These are phyloP conservation scores for Cordyceps fumosorosea DNA, from an alignment of 2,329 filamentous ascomycete species.

Conservation along the genomic window DNA sequence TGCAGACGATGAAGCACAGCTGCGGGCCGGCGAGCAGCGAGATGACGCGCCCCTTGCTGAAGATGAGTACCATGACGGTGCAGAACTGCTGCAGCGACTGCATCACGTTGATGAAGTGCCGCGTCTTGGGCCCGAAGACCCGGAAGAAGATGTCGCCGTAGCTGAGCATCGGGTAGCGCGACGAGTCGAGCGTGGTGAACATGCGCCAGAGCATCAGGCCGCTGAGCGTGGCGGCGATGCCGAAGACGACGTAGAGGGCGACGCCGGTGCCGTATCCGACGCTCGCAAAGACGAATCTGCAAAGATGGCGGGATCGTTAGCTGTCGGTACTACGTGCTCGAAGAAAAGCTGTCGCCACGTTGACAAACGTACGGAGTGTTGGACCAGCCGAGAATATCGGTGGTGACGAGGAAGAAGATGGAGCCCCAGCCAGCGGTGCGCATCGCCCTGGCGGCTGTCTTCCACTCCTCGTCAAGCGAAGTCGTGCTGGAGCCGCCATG, in stretches of 20 bases:
- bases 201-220: slow-evolving; percentile 38
- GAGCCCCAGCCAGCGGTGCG: slow-evolving; percentile 40
- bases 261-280: slow-evolving; percentile 38
- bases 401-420: slow-evolving; percentile 43
- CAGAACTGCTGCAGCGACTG: slow-evolving; percentile 43
- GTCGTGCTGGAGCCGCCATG: slow-evolving; percentile 10
- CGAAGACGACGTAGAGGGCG: slow-evolving; percentile 37
- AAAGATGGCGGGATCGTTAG: background rate
- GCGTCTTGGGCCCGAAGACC: slow-evolving; percentile 35
- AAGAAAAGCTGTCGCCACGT: background rate
- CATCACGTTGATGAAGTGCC: slow-evolving; percentile 39
- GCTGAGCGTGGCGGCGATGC: slow-evolving; percentile 30
- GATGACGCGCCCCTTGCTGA: slow-evolving; percentile 47
- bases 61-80: slow-evolving; percentile 44
- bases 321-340: background rate
- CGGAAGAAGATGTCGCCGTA: slow-evolving; percentile 43
- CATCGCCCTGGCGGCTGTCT: slow-evolving; percentile 36
- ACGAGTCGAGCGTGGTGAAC: slow-evolving; percentile 39
- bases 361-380: slow-evolving; percentile 26
- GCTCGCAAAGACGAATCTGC: slow-evolving; percentile 18
- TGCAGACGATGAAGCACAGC: slow-evolving; percentile 47
- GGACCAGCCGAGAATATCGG: slow-evolving; percentile 40
- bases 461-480: slow-evolving; percentile 32
- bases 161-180: slow-evolving; percentile 37
- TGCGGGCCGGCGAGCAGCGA: slow-evolving; percentile 37